Base-by-base conservation (phyloP, 257 asterid genomes). In the Nicotiana undulata region DNA sequence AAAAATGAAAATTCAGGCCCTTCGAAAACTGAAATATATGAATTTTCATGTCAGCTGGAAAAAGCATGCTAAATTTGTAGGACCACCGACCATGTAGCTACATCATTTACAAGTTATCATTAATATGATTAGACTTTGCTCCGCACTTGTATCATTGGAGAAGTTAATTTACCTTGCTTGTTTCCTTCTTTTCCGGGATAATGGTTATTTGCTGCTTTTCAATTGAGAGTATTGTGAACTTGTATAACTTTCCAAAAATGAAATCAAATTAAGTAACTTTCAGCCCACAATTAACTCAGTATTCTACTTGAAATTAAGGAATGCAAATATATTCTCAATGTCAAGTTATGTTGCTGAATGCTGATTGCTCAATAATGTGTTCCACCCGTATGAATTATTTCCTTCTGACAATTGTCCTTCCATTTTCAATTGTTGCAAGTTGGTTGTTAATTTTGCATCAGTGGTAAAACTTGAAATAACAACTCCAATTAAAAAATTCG, bases 141-240 rank as follows among this genome's bases (percentile, higher is more conserved):
- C 5, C 12, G 58, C 17, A 2, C 4, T 34, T 18, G 75, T 34
- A 67, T 67, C 75, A n/a, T 34, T 9, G 9, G n/a, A n/a, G 13
- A 34, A 34, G 28, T 67, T 34, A 34, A 18, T 31, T 10, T 34
- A 5, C 18, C 53, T 67, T 4, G 4, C 29, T 0, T 32, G 32
- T 67, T 67, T 67, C 53, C 40, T 67, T 67, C 75, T 65, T 66
- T 68, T 20, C 77, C 77, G 20, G 34, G 77, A 40, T 68, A 68
- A 40, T 68, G 3, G 1, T 20, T 29, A 28, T 63, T 20, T 37
- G n/a, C 55, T 10, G 4, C 55, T 67, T 67, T 67, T 37, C 5
- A n/a, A n/a, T 34, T 68, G 32, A 6, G 3, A 20, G 6, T 68
- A 9, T 2, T 18, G 53, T 67, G 34, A 34, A 67, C 4, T 9